These are phyloP conservation scores for Cardamine chenopodiifolia DNA, from an alignment of 345 rosid genomes.

Conservation along the genomic window DNA sequence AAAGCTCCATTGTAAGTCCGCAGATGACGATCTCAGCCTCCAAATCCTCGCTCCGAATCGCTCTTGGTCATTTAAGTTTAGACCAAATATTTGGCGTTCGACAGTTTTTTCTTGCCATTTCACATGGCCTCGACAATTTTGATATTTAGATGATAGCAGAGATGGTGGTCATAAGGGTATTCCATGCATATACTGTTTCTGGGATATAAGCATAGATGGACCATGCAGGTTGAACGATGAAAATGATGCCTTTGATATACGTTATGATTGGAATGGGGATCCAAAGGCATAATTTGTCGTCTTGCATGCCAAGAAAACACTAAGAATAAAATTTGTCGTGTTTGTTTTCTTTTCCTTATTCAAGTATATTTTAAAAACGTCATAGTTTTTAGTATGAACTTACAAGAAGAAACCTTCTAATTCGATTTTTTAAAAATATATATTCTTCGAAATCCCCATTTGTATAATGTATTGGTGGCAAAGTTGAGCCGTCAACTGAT, in stretches of 20 bases:
- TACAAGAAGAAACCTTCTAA: background rate
- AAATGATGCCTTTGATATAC: background rate
- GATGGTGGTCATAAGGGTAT: slow-evolving; percentile 16
- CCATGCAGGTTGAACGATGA: slow-evolving; percentile 12
- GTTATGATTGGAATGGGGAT: slow-evolving; percentile 34
- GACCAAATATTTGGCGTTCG: slow-evolving; percentile 23
- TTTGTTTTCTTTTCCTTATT: background rate
- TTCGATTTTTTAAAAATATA: background rate
- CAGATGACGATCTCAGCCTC: slow-evolving; percentile 31
- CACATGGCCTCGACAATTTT: slow-evolving; percentile 29
- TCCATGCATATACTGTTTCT: slow-evolving; percentile 30
- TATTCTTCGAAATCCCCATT: background rate
- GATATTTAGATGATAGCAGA: slow-evolving; percentile 34
- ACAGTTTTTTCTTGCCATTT: slow-evolving; percentile 30
- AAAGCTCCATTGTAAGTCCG: slow-evolving; percentile 29
- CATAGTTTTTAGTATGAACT: background rate
- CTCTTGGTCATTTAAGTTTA: slow-evolving; percentile 23
- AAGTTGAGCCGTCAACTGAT: background rate
- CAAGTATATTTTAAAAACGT: no score
- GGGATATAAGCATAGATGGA: slow-evolving; percentile 34
- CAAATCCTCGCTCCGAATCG: background rate
- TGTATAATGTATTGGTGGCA: background rate
- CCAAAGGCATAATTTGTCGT: background rate
- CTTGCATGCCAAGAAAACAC: background rate
- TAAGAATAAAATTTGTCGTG: background rate